Conservation (phyloP, 441 rosid species). For the Brassica balearica region DNA sequence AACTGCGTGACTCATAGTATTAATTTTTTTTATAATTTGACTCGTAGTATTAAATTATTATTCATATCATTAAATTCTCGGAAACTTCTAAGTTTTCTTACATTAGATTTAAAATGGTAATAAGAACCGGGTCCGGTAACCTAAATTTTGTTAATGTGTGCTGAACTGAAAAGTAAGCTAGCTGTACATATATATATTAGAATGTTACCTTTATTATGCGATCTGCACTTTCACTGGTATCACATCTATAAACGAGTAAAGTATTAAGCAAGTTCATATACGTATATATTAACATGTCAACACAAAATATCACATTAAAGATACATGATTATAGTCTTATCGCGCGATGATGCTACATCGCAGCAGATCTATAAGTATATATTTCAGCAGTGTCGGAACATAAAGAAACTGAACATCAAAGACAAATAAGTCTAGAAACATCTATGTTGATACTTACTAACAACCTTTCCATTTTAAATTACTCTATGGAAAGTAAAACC, state of each 20-base stretch:
- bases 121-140: background rate
- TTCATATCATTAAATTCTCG: background rate
- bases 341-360: background rate
- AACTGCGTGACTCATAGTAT: background rate
- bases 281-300: background rate
- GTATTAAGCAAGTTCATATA: background rate
- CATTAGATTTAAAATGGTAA: background rate
- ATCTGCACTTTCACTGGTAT: background rate
- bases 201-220: background rate
- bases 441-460: background rate
- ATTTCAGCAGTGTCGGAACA: background rate
- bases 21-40: too few species aligned
- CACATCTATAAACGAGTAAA: background rate
- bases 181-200: background rate
- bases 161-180: background rate
- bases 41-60: background rate
- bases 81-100: background rate
- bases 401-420: constrained; percentile 10
- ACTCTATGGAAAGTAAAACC: background rate
- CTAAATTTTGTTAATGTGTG: background rate
- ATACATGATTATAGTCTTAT: background rate
- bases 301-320: background rate
- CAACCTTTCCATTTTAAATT: background rate
- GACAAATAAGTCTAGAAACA: background rate
- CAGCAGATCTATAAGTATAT: background rate